Conservation (phyloP, 768 basidiomycete species). For the Sutorius australiensis region DNA sequence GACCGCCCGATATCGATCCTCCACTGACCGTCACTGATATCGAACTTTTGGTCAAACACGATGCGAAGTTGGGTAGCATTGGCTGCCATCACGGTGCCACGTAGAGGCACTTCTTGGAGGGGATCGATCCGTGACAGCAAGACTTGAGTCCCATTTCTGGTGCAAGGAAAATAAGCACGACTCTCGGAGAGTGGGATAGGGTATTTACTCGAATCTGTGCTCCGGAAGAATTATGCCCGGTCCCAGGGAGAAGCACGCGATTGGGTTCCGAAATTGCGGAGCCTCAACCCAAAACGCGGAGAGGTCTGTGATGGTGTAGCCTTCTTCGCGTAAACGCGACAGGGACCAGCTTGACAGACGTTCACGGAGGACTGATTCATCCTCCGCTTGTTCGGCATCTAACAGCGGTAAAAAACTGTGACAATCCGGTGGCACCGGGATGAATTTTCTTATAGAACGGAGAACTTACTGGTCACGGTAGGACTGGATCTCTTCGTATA, state of each 20-base stretch:
- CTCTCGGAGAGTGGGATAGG: neutral
- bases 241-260: slow-evolving; percentile 62
- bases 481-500: slow-evolving; percentile 46
- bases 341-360: slow-evolving; percentile 68
- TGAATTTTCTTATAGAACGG: neutral
- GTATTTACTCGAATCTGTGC: slow-evolving; percentile 66
- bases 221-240: slow-evolving; percentile 61
- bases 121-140: slow-evolving; percentile 64
- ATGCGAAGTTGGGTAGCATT: slow-evolving; percentile 53
- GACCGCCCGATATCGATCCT: slow-evolving; percentile 68
- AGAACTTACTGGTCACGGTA: slow-evolving; percentile 52
- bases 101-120: slow-evolving; percentile 46
- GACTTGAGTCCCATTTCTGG: slow-evolving; percentile 67
- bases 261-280: slow-evolving; percentile 59
- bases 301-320: slow-evolving; percentile 66
- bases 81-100: slow-evolving; percentile 52
- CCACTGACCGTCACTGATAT: slow-evolving; percentile 48
- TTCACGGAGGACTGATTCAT: slow-evolving; percentile 53
- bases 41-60: slow-evolving; percentile 51
- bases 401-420: slow-evolving; percentile 47
- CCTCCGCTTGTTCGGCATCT: slow-evolving; percentile 60
- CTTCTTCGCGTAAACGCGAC: slow-evolving; percentile 57
- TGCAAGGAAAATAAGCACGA: slow-evolving; percentile 1
- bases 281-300: slow-evolving; percentile 65
- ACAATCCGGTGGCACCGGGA: neutral